These are phyloP conservation scores for Penicillium bialowiezense DNA, from an alignment of 495 filamentous ascomycete genomes.

Conservation along the genomic window DNA sequence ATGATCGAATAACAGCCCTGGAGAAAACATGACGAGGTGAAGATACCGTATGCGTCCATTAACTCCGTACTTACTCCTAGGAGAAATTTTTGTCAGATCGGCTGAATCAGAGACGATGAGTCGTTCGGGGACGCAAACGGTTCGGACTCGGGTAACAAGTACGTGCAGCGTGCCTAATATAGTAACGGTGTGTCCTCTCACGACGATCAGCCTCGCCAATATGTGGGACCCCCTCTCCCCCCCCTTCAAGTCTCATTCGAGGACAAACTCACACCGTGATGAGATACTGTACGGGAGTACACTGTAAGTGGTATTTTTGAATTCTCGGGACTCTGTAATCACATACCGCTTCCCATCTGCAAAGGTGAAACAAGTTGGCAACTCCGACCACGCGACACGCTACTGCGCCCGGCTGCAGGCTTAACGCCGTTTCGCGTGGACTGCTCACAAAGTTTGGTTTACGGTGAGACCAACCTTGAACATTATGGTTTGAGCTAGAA, in stretches of 20 bases:
- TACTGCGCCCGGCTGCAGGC: slow-evolving; percentile 16
- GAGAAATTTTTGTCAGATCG: too few species aligned
- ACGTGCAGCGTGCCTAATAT: neutral
- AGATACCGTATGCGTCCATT: too few species aligned
- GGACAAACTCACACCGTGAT: too few species aligned
- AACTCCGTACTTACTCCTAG: too few species aligned
- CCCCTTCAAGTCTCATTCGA: too few species aligned
- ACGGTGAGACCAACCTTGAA: slow-evolving; percentile 1
- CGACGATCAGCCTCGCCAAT: slow-evolving; percentile 8
- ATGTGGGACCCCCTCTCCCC: neutral
- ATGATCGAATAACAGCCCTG: too few species aligned
- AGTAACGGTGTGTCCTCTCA: neutral
- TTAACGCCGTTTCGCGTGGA: slow-evolving; percentile 18
- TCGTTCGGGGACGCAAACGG: neutral
- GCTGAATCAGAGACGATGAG: neutral
- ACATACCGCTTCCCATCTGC: neutral
- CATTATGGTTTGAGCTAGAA: slow-evolving; percentile 2
- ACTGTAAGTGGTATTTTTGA: too few species aligned
- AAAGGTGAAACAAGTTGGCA: slow-evolving; percentile 18
- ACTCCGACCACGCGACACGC: slow-evolving; percentile 26
- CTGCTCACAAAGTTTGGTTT: slow-evolving; percentile 20
- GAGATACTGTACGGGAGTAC: too few species aligned
- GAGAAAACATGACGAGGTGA: too few species aligned
- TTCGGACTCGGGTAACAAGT: neutral
- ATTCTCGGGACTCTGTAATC: neutral